phyloP scores from a whole-genome alignment of 352 stramenopile genomes.

The Pythium dissotocum region DNA sequence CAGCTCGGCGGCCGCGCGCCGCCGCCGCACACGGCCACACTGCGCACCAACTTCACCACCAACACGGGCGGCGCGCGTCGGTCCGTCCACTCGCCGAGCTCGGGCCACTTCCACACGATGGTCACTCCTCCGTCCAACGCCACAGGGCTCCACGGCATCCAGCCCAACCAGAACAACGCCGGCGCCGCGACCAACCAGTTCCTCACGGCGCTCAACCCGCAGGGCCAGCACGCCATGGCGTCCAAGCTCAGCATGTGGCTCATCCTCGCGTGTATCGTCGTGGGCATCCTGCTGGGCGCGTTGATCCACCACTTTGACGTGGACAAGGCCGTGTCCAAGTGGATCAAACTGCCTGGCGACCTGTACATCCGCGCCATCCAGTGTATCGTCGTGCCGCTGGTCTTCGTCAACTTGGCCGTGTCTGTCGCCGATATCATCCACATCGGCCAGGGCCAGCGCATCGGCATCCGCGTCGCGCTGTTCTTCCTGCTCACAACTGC shows the following conservation, averaged over 20 bases:
- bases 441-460: constrained; percentile 43
- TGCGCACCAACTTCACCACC: constrained; percentile 76
- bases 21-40: constrained; percentile 46
- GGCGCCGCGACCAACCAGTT: constrained; percentile 28
- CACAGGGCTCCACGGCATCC: constrained; percentile 5
- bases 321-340: constrained; percentile 45
- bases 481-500: constrained; percentile 52
- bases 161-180: constrained; percentile 15
- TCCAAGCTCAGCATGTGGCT: constrained; percentile 51
- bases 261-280: constrained; percentile 49
- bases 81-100: constrained; percentile 37
- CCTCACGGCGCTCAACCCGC: constrained; percentile 36
- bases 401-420: constrained; percentile 79
- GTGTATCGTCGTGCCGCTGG: constrained; percentile 78
- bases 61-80: constrained; percentile 14
- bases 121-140: constrained; percentile 38
- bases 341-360: constrained; percentile 70
- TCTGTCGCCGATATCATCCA: constrained; percentile 65
- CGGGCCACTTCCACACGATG: constrained; percentile 51
- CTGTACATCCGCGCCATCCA: constrained; percentile 75
- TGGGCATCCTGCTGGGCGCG: constrained; percentile 42
- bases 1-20: constrained; percentile 34
- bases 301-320: constrained; percentile 59
- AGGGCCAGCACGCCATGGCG: constrained; percentile 27
- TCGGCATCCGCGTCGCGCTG: constrained; percentile 45